A percentile compares a stretch with the other conserved stretches of the same genome.
phyloP scores from a whole-genome alignment of 2,329 filamentous ascomycete genomes.

The Fusarium continuum region DNA sequence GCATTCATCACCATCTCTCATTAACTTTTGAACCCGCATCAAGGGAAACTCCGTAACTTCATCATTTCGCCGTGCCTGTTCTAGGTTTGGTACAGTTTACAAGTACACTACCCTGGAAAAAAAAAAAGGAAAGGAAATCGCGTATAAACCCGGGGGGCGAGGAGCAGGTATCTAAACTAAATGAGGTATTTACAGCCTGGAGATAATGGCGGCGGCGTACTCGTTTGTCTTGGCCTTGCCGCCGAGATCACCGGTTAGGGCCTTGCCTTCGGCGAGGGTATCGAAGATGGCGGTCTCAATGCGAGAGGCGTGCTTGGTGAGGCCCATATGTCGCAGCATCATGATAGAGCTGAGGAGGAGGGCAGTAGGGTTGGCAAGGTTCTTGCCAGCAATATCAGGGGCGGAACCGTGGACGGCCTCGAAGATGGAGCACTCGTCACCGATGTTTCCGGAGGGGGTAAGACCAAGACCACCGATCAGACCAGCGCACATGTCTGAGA shows the following conservation, averaged over 20 bases:
- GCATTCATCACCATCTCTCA: conserved; percentile 16
- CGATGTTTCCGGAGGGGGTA: conserved; percentile 97
- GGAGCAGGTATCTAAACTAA: conserved; percentile 42
- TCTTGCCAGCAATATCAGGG: conserved; percentile 95
- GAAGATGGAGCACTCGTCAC: conserved; percentile 99
- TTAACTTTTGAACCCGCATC: conserved; percentile 15
- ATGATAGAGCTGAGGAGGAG: conserved; percentile 96
- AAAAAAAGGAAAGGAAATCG: conserved; percentile 38
- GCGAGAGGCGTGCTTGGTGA: conserved; percentile 81
- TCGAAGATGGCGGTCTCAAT: conserved; percentile 97
- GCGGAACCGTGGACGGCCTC: conserved; percentile 98
- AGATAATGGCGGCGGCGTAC: conserved; percentile 92
- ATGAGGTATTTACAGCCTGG: conserved; percentile 61
- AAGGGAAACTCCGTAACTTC: conserved; percentile 39
- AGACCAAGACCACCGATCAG: conserved; percentile 97
- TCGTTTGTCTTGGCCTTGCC: conserved; percentile 96
- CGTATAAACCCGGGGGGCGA: conserved; percentile 29
- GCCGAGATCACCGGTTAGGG: conserved; percentile 93
- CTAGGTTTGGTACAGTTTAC: conserved; percentile 47
- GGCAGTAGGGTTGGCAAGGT: conserved; percentile 95
- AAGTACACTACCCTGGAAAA: conserved; percentile 42
- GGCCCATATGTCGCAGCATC: conserved; percentile 99
- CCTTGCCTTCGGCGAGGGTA: conserved; percentile 95
- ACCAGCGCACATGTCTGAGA: conserved; percentile 99
- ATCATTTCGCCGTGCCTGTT: conserved; percentile 46